Base-by-base conservation (phyloP, 1,284 basidiomycete genomes). In the Laetiporus sulphureus region DNA sequence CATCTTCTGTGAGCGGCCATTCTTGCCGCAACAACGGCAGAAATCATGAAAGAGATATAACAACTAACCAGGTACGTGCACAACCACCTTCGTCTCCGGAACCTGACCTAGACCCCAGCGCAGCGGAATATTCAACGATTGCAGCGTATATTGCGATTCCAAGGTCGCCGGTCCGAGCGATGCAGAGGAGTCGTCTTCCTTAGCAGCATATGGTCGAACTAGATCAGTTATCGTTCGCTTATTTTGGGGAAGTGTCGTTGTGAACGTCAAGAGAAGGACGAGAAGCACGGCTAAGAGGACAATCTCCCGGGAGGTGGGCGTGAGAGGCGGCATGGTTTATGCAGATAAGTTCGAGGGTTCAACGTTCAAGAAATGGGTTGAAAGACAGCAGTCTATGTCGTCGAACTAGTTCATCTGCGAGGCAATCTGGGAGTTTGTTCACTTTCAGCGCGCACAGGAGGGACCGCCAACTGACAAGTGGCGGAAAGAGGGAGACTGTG, bases 61-160 rank as follows among this genome's bases (percentile, higher is more conserved):
- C 8, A 7, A 7, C 16, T 16, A 29, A 79, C 81, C 82, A 55
- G 80, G 79, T 5, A 71, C 77, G 59, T 85, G 80, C 11, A 75
- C 68, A 6, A 83, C 60, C 8, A 83, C 63, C 33, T 68, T 68
- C 2, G 81, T 79, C 41, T 72, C 58, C n/a, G 79, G 79, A 10
- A 81, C 70, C 20, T 63, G 49, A 3, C 61, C 66, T 3, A 57
- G 32, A 11, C 54, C 58, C 64, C 64, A 65, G 15, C 44, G 51
- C n/a, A 63, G 41, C 5, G 61, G 54, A 2, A 42, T 39, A 34
- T 53, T 57, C 40, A 61, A 42, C 2, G 48, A 36, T 32, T 58
- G 53, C 21, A 59, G 44, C 1, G 56, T 56, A 34, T 55, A 62
- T 40, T 59, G 55, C n/a, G 49, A 48, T 40, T 59, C 56, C 30